These are phyloP conservation scores for Sporisorium graminicola DNA, from an alignment of 1,284 basidiomycete genomes.

Conservation along the genomic window DNA sequence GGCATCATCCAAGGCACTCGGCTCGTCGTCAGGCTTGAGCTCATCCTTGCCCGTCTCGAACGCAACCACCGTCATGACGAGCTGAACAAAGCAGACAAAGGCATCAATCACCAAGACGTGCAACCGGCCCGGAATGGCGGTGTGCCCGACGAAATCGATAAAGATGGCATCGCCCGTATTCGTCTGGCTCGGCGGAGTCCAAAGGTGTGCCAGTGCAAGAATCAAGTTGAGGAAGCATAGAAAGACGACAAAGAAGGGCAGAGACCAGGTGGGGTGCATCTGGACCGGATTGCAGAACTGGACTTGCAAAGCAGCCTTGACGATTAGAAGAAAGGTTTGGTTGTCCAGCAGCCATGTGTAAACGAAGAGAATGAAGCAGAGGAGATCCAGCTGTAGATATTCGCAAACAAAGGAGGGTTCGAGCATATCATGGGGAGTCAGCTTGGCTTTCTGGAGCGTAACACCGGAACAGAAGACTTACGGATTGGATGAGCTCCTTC, in stretches of 20 bases:
- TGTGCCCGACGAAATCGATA: conserved; percentile 61
- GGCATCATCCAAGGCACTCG: conserved; percentile 36
- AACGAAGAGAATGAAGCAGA: conserved; percentile 54
- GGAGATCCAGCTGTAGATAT: conserved; percentile 46
- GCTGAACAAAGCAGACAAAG: conserved; percentile 36
- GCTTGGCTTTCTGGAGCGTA: not conserved
- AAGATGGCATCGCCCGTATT: conserved; percentile 37
- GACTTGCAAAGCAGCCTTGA: conserved; percentile 48
- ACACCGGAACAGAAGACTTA: not conserved
- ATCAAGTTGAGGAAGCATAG: conserved; percentile 41
- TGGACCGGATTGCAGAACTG: conserved; percentile 51
- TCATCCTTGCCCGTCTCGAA: conserved; percentile 49
- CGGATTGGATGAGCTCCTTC: conserved; percentile 51
- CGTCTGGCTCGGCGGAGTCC: conserved; percentile 13
- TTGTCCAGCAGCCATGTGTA: conserved; percentile 59
- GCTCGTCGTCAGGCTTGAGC: conserved; percentile 26
- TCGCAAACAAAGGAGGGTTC: not conserved
- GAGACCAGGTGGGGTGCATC: conserved; percentile 42
- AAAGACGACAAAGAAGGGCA: conserved; percentile 45
- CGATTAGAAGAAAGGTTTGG: conserved; percentile 38
- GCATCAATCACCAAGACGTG: conserved; percentile 49
- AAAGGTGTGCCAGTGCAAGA: conserved; percentile 34
- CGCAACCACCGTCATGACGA: conserved; percentile 38
- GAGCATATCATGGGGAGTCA: not conserved
- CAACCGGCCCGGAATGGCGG: conserved; percentile 26